Base-by-base conservation (phyloP, 2,329 filamentous ascomycete species). In the Magnaporthiopsis incrustans region DNA sequence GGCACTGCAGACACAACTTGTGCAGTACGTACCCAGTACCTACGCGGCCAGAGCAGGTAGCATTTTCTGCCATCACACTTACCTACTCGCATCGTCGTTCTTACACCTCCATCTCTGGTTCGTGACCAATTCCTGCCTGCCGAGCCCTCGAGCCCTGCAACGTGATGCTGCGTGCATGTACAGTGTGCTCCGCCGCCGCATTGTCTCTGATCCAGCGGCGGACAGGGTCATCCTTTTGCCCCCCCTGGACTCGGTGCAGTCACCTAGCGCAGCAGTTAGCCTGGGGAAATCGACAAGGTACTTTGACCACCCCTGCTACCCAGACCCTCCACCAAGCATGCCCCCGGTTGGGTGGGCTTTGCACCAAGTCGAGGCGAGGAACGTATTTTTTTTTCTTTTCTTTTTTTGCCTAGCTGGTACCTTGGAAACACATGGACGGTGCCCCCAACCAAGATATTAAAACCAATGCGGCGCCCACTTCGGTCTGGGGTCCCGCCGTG, bases 1-100 rank as follows among this genome's bases (percentile, higher is more conserved):
- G 44, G 44, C 44, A 53, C 12, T 11, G 3, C 8, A 22, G 44
- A 18, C 44, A 53, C 44, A 53, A 25, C 44, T 25, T n/a, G 12
- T 35, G 8, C 30, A 5, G 30, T 30, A 30, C 30, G 44, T 53
- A 53, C 44, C 18, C 44, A 25, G 44, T 53, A 53, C 44, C 44
- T 25, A 22, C 44, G n/a, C 7, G 14, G 38, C 38, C 38, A 44
- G 38, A 15, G 2, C 15, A 44, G 38, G 38, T 18, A 44, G 22
- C 44, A 6, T 11, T 53, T 53, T 25, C n/a, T 53, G 18, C 44
- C 44, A n/a, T 25, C 44, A 25, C 44, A 22, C n/a, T 53, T 53
- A 25, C 18, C 44, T 53, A 53, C 44, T 53, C 44, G 22, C 44
- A 53, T 25, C 44, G 22, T 25, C 44, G 60, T 63, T 67, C 60